These are phyloP conservation scores for Kalmanozyma brasiliensis DNA, from an alignment of 1,284 basidiomycete genomes.

Conservation along the genomic window DNA sequence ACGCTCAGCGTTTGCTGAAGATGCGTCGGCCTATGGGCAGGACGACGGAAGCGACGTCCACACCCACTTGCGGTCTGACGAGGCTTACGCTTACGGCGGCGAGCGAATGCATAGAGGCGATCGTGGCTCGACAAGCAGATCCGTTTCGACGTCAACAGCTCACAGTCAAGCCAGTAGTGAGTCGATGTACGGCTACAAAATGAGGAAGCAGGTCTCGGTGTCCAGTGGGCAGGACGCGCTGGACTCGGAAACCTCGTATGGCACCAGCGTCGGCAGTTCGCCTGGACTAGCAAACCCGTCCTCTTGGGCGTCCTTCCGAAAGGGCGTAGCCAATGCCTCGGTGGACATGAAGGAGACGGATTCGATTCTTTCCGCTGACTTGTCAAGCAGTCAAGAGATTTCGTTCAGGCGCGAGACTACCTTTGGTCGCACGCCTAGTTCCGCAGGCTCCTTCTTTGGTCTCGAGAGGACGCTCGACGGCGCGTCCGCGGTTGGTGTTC, in stretches of 20 bases:
- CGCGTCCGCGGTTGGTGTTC: not conserved
- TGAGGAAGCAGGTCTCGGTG: constrained; percentile 28
- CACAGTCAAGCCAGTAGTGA: constrained; percentile 35
- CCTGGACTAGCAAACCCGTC: constrained; percentile 18
- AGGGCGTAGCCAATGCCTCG: constrained; percentile 9
- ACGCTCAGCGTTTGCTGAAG: not conserved
- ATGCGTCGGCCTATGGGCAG: not conserved
- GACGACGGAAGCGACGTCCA: not conserved
- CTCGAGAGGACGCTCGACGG: constrained; percentile 15
- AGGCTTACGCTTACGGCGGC: constrained; percentile 10
- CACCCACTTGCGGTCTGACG: constrained; percentile 4
- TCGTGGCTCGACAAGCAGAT: constrained; percentile 22
- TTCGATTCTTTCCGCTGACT: constrained; percentile 15
- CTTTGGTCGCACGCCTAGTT: constrained; percentile 1
- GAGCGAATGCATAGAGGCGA: constrained; percentile 15
- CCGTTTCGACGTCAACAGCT: constrained; percentile 35
- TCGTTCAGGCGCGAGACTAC: not conserved
- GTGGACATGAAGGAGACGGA: constrained; percentile 13
- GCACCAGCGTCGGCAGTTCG: constrained; percentile 42
- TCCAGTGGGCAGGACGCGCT: constrained; percentile 31
- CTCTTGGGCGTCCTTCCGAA: constrained; percentile 12
- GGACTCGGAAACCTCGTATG: constrained; percentile 44
- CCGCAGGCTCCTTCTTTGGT: constrained; percentile 14
- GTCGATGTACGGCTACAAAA: constrained; percentile 27
- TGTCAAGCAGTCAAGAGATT: not conserved